Conservation (phyloP, 2,329 filamentous ascomycete species). For the Alternaria triticina region DNA sequence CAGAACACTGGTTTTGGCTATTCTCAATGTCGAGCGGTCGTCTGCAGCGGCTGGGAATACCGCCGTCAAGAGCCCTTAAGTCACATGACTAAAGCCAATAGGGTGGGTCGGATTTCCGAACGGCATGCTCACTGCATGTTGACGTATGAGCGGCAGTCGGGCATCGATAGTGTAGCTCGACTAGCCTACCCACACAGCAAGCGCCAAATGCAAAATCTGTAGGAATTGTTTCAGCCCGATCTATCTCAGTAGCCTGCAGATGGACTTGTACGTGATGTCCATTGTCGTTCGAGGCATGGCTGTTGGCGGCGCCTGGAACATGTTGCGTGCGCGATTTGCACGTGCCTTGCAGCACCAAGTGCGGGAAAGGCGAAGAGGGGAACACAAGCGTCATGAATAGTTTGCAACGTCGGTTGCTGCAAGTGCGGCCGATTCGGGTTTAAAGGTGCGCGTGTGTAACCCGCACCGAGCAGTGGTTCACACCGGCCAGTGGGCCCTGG, state of each 20-base stretch:
- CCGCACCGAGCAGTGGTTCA: conserved; percentile 32
- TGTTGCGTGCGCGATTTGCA: conserved; percentile 18
- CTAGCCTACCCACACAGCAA: conserved; percentile 21
- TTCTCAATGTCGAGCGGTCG: not conserved
- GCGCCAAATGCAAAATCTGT: conserved; percentile 16
- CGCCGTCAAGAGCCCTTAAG: not conserved
- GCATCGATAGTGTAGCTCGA: conserved; percentile 14
- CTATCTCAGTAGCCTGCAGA: conserved; percentile 15
- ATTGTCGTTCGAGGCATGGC: conserved; percentile 9
- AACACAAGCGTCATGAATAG: conserved; percentile 26
- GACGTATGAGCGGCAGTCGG: conserved; percentile 31
- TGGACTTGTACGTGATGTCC: conserved; percentile 1
- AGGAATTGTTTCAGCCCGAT: conserved; percentile 28
- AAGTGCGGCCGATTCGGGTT: conserved; percentile 38
- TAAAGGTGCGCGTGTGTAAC: conserved; percentile 35
- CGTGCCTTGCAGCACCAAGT: conserved; percentile 31
- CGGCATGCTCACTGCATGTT: conserved; percentile 29
- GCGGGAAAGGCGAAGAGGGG: conserved; percentile 24
- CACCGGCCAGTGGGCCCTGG: conserved; percentile 23
- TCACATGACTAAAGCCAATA: conserved; percentile 29
- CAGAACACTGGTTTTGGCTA: not conserved
- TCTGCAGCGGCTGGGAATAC: conserved; percentile 2
- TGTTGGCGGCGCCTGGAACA: conserved; percentile 4
- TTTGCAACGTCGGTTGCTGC: conserved; percentile 34
- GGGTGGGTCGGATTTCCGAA: conserved; percentile 7